These are phyloP conservation scores for Colletotrichum coccodes DNA, from an alignment of 2,329 filamentous ascomycete genomes.

Conservation along the genomic window DNA sequence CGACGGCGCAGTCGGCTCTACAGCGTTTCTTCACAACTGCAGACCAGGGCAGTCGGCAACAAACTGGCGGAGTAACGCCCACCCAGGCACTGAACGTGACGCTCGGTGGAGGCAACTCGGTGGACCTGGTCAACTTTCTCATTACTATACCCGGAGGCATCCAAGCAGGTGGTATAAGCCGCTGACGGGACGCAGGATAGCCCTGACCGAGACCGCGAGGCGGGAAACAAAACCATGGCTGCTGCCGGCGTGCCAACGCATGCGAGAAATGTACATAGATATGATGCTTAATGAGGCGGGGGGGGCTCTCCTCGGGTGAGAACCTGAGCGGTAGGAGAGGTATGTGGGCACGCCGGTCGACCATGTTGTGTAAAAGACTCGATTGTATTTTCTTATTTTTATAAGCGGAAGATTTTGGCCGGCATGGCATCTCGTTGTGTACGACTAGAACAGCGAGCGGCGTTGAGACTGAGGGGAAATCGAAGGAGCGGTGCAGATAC, in stretches of 20 bases:
- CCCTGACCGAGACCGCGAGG: neutral
- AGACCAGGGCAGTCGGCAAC: slow-evolving; percentile 40
- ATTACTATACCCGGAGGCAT: slow-evolving; percentile 46
- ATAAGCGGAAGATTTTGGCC: slow-evolving; percentile 6
- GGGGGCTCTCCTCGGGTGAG: neutral
- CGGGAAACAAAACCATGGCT: slow-evolving; percentile 30
- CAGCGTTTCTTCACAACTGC: slow-evolving; percentile 64
- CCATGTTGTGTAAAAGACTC: slow-evolving; percentile 41
- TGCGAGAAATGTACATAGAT: slow-evolving; percentile 20
- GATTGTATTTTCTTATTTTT: slow-evolving; percentile 17
- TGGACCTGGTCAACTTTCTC: slow-evolving; percentile 61
- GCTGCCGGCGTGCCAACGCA: slow-evolving; percentile 23
- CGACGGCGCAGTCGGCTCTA: slow-evolving; percentile 62
- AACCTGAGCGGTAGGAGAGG: neutral
- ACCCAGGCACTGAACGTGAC: slow-evolving; percentile 52
- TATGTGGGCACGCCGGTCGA: slow-evolving; percentile 30
- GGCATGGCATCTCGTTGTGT: slow-evolving; percentile 28
- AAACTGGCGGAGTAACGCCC: slow-evolving; percentile 41
- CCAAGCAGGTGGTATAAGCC: neutral
- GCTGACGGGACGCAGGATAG: slow-evolving; percentile 36
- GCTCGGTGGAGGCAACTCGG: slow-evolving; percentile 55
- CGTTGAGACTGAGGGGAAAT: slow-evolving; percentile 15
- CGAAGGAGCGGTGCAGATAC: slow-evolving; percentile 22
- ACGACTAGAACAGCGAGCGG: slow-evolving; percentile 18
- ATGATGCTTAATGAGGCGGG: slow-evolving; percentile 29